Conservation (phyloP, 768 basidiomycete species). For the Russula lepida region DNA sequence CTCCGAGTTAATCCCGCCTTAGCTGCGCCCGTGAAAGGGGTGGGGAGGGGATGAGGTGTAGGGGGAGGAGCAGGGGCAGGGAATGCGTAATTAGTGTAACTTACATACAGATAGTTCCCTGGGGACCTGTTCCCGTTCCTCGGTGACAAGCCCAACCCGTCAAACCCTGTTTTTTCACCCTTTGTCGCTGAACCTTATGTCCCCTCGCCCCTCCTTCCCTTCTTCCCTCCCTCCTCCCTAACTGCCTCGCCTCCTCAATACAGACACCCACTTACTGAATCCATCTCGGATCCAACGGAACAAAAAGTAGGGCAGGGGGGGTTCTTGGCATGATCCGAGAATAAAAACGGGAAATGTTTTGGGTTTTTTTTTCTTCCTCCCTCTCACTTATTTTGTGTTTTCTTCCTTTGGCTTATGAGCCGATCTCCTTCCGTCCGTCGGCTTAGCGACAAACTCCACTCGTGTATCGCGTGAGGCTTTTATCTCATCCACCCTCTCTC, state of each 20-base stretch:
- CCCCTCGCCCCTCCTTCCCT: no score
- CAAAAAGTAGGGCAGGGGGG: background rate
- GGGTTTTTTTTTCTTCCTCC: no score
- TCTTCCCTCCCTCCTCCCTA: background rate
- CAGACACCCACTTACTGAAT: background rate
- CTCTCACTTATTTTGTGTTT: background rate
- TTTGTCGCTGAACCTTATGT: conserved; percentile 10
- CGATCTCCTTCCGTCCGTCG: conserved; percentile 9
- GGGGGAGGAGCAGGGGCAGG: background rate
- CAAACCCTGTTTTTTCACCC: conserved; percentile 13
- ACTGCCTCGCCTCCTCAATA: background rate
- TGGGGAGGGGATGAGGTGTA: background rate
- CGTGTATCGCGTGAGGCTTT: background rate
- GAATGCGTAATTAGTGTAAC: background rate
- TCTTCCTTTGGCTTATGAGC: background rate
- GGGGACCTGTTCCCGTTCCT: conserved; percentile 12
- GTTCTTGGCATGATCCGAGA: conserved; percentile 7
- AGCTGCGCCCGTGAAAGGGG: background rate
- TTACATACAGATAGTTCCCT: background rate
- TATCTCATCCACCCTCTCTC: background rate
- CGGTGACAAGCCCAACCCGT: conserved; percentile 3
- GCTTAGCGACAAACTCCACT: conserved; percentile 2
- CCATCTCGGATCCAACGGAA: background rate
- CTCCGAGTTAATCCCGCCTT: background rate
- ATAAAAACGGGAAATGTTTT: background rate